These are phyloP conservation scores for Hymenochaete sp. DNA, from an alignment of 1,284 basidiomycete genomes.

Conservation along the genomic window DNA sequence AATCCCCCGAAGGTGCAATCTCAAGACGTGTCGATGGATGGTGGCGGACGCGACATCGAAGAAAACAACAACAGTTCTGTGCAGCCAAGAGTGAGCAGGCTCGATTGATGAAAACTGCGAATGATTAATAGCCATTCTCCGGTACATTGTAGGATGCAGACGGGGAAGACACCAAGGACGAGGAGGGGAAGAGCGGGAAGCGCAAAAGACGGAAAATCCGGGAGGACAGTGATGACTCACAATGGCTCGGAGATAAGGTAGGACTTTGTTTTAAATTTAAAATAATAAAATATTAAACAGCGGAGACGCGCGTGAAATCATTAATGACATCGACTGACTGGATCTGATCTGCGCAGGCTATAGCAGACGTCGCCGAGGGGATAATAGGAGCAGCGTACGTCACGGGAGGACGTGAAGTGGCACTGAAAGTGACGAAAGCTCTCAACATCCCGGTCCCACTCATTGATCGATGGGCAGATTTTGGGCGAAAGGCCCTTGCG, in stretches of 20 bases:
- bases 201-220: too few relatives aligned
- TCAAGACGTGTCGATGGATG: constrained; percentile 10
- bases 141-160: constrained; percentile 9
- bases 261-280: neutral
- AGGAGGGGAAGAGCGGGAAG: too few relatives aligned
- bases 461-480: constrained; percentile 63
- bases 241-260: constrained; percentile 73
- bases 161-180: constrained; percentile 31
- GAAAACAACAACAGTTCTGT: too few relatives aligned
- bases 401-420: constrained; percentile 55
- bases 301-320: neutral
- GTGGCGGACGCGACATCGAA: constrained; percentile 11
- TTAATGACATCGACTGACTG: constrained; percentile 5
- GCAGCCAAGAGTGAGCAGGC: neutral
- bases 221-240: constrained; percentile 36
- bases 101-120: constrained; percentile 1
- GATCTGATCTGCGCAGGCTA: constrained; percentile 42
- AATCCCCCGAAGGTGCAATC: constrained; percentile 17
- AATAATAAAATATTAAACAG: neutral
- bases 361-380: constrained; percentile 76
- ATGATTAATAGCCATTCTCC: constrained; percentile 16
- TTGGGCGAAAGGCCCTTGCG: constrained; percentile 41
- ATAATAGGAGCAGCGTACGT: constrained; percentile 74
- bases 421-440: constrained; percentile 52
- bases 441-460: constrained; percentile 53